A percentile compares a stretch with the other conserved stretches of the same genome.
Conservation (phyloP, 2,329 filamentous ascomycete species). For the Metarhizium rileyi region DNA sequence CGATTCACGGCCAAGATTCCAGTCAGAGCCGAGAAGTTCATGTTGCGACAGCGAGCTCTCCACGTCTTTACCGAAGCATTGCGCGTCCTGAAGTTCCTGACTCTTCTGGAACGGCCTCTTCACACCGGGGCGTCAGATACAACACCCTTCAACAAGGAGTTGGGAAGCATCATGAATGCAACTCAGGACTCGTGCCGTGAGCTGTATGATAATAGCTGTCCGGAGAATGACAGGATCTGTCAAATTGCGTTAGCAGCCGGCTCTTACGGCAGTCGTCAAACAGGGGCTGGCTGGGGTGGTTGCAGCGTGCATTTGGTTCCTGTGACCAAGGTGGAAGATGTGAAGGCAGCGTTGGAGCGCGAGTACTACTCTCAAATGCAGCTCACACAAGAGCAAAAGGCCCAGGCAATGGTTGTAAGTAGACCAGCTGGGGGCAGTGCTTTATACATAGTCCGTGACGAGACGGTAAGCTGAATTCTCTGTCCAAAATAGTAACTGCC, state of each 20-base stretch:
- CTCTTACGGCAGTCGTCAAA: slow-evolving; percentile 75
- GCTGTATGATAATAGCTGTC: slow-evolving; percentile 83
- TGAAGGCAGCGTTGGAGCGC: slow-evolving; percentile 66
- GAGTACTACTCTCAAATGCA: slow-evolving; percentile 70
- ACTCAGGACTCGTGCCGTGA: slow-evolving; percentile 84
- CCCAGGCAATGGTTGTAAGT: slow-evolving; percentile 77
- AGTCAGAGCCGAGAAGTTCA: slow-evolving; percentile 78
- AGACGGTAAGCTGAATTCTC: slow-evolving; percentile 9
- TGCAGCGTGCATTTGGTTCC: slow-evolving; percentile 92
- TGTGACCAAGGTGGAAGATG: slow-evolving; percentile 66
- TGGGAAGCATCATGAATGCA: slow-evolving; percentile 79
- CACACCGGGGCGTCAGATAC: slow-evolving; percentile 39
- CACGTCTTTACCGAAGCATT: slow-evolving; percentile 89
- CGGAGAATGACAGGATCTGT: slow-evolving; percentile 87
- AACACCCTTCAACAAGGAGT: slow-evolving; percentile 50
- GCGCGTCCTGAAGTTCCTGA: slow-evolving; percentile 75
- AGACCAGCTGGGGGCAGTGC: slow-evolving; percentile 70
- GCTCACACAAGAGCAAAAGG: slow-evolving; percentile 60
- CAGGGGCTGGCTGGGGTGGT: slow-evolving; percentile 93
- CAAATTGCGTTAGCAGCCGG: slow-evolving; percentile 67
- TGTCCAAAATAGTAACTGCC: neutral
- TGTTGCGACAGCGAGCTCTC: slow-evolving; percentile 74
- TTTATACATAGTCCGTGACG: slow-evolving; percentile 33
- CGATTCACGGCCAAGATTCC: slow-evolving; percentile 83
- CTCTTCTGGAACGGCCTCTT: slow-evolving; percentile 53